These are phyloP conservation scores for Microdochium paspali DNA, from an alignment of 2,329 filamentous ascomycete genomes.

Conservation along the genomic window DNA sequence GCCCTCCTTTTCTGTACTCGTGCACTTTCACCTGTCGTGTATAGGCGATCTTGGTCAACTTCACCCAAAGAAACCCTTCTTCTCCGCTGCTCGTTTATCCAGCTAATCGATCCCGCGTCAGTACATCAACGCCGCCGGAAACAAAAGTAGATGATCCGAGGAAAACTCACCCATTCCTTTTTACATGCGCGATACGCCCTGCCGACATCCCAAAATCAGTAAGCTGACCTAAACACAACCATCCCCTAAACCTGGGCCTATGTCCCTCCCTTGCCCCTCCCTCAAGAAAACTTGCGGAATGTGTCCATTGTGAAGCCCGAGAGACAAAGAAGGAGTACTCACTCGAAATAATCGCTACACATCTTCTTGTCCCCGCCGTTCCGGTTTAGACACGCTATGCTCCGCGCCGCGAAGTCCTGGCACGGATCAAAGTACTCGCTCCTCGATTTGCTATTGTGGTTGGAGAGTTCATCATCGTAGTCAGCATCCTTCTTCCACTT, in stretches of 20 bases:
- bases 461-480: no score
- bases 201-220: constrained; percentile 6
- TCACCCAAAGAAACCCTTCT: constrained; percentile 11
- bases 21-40: no score
- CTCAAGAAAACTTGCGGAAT: no score
- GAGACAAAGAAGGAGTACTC: constrained; percentile 27
- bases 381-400: constrained; percentile 78
- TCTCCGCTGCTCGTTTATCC: constrained; percentile 22
- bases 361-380: constrained; percentile 82
- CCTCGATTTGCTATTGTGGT: constrained; percentile 69
- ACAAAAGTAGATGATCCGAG: no score
- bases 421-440: constrained; percentile 95
- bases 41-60: constrained; percentile 6
- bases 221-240: not conserved
- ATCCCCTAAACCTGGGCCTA: no score
- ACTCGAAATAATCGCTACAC: constrained; percentile 96
- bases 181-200: constrained; percentile 94
- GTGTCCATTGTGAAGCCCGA: not conserved
- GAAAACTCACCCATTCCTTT: constrained; percentile 74
- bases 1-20: no score
- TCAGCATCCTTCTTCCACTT: no score
- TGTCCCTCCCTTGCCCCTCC: no score
- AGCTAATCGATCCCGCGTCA: constrained; percentile 11
- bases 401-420: constrained; percentile 79
- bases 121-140: no score